Base-by-base conservation (phyloP, 2,329 filamentous ascomycete genomes). In the Chalara sp. region DNA sequence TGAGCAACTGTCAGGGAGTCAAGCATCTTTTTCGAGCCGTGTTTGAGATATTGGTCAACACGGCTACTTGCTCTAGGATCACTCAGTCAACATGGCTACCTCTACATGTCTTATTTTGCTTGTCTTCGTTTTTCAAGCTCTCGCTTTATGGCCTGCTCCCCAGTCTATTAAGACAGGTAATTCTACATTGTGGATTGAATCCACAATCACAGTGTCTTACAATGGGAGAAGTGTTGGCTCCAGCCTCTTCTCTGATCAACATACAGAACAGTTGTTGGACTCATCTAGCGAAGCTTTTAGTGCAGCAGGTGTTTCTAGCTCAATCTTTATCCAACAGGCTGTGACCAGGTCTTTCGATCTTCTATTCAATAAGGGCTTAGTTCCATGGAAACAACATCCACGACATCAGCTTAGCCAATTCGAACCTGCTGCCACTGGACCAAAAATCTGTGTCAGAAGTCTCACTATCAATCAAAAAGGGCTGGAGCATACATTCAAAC, bases 301-400 rank as follows among this genome's bases (percentile, higher is more conserved):
- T 1, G 46, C 47, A 13, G 33, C 32, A 6, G 48, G 32, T 11
- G 57, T 61, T 42, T 55, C 54, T 60, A 79, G 76, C 68, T 70
- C 72, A 58, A 69, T 76, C 13, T 73, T 84, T 30, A 76, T 84
- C 46, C 70, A 74, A 58, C 75, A 70, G 30, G 81, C 72, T 32
- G 69, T 84, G 21, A 73, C 75, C n/a, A 77, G 85, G 44, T 75
- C 84, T 7, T 71, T 83, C 56, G 67, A 75, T 29, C 79, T 76
- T 51, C 80, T 92, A 50, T 86, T 90, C 67, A 69, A 78, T 30
- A 72, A 84, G 52, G 81, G 79, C 58, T 82, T 91, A 55, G 78
- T 89, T 12, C 88, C 89, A 0, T 93, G 87, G 87, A 89, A 84
- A 70, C 79, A 93, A 50, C 77, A 86, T 56, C 75, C 78, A 29